phyloP scores from a whole-genome alignment of 2,329 filamentous ascomycete genomes.

The Claviceps paspali region DNA sequence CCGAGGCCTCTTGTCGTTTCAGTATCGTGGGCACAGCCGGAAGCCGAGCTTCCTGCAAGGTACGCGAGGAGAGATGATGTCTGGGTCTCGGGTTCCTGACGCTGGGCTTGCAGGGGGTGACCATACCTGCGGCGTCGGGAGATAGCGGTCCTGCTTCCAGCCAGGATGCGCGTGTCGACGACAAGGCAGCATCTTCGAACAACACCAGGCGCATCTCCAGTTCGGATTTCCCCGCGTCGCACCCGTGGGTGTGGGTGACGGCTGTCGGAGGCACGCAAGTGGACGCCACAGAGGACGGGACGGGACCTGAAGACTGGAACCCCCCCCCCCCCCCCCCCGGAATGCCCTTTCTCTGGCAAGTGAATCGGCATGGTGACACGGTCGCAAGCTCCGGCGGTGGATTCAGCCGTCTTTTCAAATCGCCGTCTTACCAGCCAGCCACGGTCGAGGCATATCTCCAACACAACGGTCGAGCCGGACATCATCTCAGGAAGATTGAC shows the following conservation, averaged over 20 bases:
- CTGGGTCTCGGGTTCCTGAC: conserved; percentile 14
- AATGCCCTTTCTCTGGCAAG: conserved; percentile 7
- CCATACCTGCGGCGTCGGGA: conserved; percentile 48
- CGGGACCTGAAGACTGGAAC: conserved; percentile 7
- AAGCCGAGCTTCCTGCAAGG: neutral
- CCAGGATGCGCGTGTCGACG: neutral
- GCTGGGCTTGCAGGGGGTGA: conserved; percentile 50
- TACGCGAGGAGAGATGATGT: neutral
- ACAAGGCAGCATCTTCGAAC: conserved; percentile 13
- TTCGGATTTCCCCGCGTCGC: conserved; percentile 20
- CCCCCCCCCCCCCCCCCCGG: neutral
- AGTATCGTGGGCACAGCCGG: neutral
- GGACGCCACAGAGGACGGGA: neutral
- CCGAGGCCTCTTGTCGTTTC: neutral
- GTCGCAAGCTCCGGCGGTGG: conserved; percentile 36
- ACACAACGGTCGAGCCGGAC: too few species aligned
- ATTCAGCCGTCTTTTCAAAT: conserved; percentile 30
- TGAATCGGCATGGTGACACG: conserved; percentile 32
- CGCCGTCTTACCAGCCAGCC: conserved; percentile 28
- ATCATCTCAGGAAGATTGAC: too few species aligned
- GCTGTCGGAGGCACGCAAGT: conserved; percentile 41
- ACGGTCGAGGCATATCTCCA: conserved; percentile 30
- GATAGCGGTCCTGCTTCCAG: conserved; percentile 26
- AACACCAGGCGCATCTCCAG: conserved; percentile 22
- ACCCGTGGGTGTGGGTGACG: conserved; percentile 50